Evolutionary conservation across 2,329 filamentous ascomycete species (phyloP), one percentile per base, ranked within the genome.

Genomic region (Tolypocladium capitatum): DNA sequence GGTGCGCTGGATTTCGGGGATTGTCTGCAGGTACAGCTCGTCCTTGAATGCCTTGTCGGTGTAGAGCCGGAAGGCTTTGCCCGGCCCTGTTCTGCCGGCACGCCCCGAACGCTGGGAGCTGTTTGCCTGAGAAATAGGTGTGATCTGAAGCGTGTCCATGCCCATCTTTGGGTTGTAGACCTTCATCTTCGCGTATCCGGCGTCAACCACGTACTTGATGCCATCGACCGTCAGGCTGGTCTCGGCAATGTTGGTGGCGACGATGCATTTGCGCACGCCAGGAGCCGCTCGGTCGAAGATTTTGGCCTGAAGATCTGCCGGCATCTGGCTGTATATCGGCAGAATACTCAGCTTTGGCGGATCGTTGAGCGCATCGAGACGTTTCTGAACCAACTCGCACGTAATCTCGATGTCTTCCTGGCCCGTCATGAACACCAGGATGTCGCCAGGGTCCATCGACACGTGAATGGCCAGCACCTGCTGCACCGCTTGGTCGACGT

Each of bases 251-350:
- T 98, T 98, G 31, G 92, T 98, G 1, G 94, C 92, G 36, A 98
- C 91, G 53, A 98, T 95, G 58, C 95, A 94, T 63, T 98, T 98
- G 49, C 92, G 82, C 5, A 95, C 90, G 1, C 92, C 92, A 0
- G 90, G 84, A 2, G 86, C 74, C 2, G 94, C 92, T 54, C 83
- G 81, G 60, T 98, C 91, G 58, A 98, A 98, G 54, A 98, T 98
- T 67, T 94, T 97, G 50, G 92, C 88, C 65, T 98, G 94, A 33
- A 98, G 71, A 64, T 98, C 94, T 32, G 92, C 92, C 2, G 92
- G 94, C 92, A 98, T 96, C 65, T 98, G 92, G 74, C 89, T 96
- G 78, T 98, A 98, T 48, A 98, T 97, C 0, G 94, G 94, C 28
- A 98, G 68, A 47, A 98, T 94, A 61, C 86, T 91, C 49, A 98